A percentile compares a stretch with the other conserved stretches of the same genome.
Conservation (phyloP, 257 asterid species). For the Linderniella brevidens region DNA sequence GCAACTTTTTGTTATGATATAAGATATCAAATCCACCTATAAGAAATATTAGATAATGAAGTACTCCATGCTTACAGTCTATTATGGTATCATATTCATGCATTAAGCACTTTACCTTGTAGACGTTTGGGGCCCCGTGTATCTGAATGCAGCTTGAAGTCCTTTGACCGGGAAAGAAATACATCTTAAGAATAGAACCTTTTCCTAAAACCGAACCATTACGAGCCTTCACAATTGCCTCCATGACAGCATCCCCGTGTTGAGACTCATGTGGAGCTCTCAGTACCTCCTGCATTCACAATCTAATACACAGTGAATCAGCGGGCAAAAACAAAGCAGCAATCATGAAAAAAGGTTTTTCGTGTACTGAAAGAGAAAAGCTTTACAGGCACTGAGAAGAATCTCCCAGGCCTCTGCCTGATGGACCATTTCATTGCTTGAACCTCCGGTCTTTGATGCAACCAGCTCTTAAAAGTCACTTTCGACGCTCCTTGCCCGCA, state of each 20-base stretch:
- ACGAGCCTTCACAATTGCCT: conserved; percentile 90
- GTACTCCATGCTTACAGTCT: too few species aligned
- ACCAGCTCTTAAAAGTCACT: conserved; percentile 84
- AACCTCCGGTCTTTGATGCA: conserved; percentile 85
- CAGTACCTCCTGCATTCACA: conserved; percentile 66
- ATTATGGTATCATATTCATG: too few species aligned
- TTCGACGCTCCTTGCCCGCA: conserved; percentile 66
- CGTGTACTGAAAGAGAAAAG: conserved; percentile 17
- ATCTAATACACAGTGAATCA: conserved; percentile 19
- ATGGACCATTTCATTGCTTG: conserved; percentile 99
- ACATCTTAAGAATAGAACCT: conserved; percentile 94
- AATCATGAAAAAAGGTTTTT: conserved; percentile 13
- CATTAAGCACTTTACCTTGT: conserved; percentile 35
- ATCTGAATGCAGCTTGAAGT: conserved; percentile 88
- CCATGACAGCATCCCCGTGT: conserved; percentile 99
- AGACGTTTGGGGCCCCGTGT: conserved; percentile 93
- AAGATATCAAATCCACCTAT: too few species aligned
- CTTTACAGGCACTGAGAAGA: conserved; percentile 85
- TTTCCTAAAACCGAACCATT: conserved; percentile 93
- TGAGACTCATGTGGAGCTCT: conserved; percentile 95
- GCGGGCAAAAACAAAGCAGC: conserved; percentile 11
- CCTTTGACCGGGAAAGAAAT: conserved; percentile 95
- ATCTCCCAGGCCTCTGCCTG: conserved; percentile 86
- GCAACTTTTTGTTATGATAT: too few species aligned
- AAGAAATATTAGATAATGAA: too few species aligned